Base-by-base conservation (phyloP, 1,284 basidiomycete species). In the Malassezia sp. region DNA sequence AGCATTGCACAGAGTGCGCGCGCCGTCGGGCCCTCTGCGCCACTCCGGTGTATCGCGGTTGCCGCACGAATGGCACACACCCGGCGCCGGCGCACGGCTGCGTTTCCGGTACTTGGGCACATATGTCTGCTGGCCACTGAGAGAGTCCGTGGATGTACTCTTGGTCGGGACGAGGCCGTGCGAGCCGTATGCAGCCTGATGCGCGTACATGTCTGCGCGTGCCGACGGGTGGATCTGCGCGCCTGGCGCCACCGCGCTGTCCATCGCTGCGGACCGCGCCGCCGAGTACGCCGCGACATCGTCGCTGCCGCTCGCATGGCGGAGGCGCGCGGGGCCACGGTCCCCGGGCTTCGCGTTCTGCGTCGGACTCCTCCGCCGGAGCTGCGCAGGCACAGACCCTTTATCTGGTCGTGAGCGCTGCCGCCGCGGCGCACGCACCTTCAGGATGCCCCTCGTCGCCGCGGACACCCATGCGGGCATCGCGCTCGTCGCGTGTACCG, bases 1-100 rank as follows among this genome's bases (percentile, higher is more conserved):
- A 4, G 66, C 66, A 46, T 69, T 69, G 58, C 66, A 69, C 18
- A 69, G 56, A 21, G 66, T 69, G 4, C 66, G 52, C 1, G 63
- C 60, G 17, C 66, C 66, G 36, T 63, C 62, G 11, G 66, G 66
- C 18, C 66, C 66, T 6, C 64, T 51, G 9, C 66, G 50, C 66
- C 66, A 69, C 43, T 69, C 66, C 0, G 66, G 66, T 21, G 66
- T 67, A 27, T 67, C 63, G 36, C 38, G 44, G 20, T 55, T 56
- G 2, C 59, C 60, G 40, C 66, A 68, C 21, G 60, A 56, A 28
- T 58, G 56, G 47, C 66, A 68, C 15, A 53, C 51, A 4, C 57
- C 61, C 11, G 64, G 64, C 12, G 64, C 63, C 8, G 66, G 61
- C 0, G 64, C 66, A 6, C 66, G 57, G 41, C 63, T 67, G 23